phyloP scores from a whole-genome alignment of 116 monocot species.

The Cymodocea nodosa region DNA sequence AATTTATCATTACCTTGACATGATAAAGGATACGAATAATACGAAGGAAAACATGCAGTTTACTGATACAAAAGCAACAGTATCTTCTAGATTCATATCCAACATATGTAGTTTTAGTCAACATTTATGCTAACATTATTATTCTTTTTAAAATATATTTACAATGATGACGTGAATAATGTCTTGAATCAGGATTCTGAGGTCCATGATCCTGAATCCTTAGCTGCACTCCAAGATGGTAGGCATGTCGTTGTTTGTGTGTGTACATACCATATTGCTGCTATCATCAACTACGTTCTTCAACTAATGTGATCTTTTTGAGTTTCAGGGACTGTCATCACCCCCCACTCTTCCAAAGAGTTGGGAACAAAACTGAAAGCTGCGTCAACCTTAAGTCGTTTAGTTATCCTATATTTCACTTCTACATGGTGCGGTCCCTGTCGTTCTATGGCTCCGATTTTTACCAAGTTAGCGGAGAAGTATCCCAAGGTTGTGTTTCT shows the following conservation, averaged over 20 bases:
- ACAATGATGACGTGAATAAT: background rate
- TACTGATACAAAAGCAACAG: slow-evolving; percentile 17
- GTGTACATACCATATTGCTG: background rate
- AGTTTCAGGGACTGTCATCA: slow-evolving; percentile 48
- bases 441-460: slow-evolving; percentile 53
- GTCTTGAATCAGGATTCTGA: slow-evolving; percentile 27
- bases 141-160: background rate
- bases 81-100: slow-evolving; percentile 1
- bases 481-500: slow-evolving; percentile 52
- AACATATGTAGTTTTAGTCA: background rate
- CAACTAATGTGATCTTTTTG: background rate
- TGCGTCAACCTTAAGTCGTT: slow-evolving; percentile 28
- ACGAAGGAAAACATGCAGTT: slow-evolving; percentile 18
- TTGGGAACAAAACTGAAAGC: slow-evolving; percentile 45
- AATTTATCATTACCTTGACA: background rate
- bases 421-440: slow-evolving; percentile 94
- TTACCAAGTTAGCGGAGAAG: slow-evolving; percentile 48
- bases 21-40: slow-evolving; percentile 11
- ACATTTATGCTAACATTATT: background rate
- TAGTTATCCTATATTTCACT: slow-evolving; percentile 77
- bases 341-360: slow-evolving; percentile 48
- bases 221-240: slow-evolving; percentile 30
- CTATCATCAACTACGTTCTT: background rate
- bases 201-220: slow-evolving; percentile 15
- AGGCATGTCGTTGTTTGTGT: background rate